Evolutionary conservation across 305 asterid genomes (phyloP), one percentile per base, ranked within the genome.

Genomic region (Fraxinus nigra): DNA sequence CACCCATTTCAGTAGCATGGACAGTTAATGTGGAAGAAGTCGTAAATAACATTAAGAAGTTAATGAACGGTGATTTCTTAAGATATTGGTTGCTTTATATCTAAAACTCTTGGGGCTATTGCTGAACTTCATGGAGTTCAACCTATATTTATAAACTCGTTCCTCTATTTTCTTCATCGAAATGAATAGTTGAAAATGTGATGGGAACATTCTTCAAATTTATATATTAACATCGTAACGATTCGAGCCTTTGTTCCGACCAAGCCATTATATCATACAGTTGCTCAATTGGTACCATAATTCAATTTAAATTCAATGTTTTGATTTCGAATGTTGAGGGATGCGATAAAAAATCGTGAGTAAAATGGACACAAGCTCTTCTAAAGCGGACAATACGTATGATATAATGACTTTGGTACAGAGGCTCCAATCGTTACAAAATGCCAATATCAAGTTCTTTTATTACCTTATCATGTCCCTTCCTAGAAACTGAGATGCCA

Each of bases 1-100:
- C 98, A 32, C 98, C 99, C 0, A 82, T 93, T 78, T 94, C 97
- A 16, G 97, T 95, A 14, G 97, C 97, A 18, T 94, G 97, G 98
- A 87, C 94, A 22, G 97, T 93, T 79, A 83, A 93, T 69, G 90
- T 82, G 74, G 97, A 93, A 69, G 89, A 82, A 86, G 98, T 94
- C 18, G 87, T 91, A 11, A 84, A 78, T 73, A 91, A 84, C 72
- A 37, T 96, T 24, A 87, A 82, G 82, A 87, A 84, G 51, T 84
- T 95, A 88, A 91, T 87, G 95, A 91, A 85, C 90, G 87, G 8
- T 95, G 87, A 93, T 76, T 40, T 63, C 72, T 32, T 63, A 20
- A 18, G 67, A 56, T 5, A 18, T 18, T 18, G 67, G 10, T 56
- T 56, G 67, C 28, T 56, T 56, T 56, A 56, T 56, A 56, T 56